phyloP scores from a whole-genome alignment of 2,329 filamentous ascomycete species.

The Bipolaris sorokiniana region DNA sequence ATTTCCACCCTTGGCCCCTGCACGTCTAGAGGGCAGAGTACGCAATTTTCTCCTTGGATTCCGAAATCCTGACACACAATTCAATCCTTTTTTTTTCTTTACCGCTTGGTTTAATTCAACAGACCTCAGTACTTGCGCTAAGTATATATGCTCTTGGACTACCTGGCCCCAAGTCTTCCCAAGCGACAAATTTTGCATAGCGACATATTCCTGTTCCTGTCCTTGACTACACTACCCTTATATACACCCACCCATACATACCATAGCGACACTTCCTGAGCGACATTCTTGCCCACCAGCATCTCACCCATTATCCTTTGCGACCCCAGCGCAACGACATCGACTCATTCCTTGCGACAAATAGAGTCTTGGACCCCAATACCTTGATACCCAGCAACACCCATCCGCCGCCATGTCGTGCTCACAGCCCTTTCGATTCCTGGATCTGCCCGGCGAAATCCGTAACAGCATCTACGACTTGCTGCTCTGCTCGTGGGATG shows the following conservation, averaged over 20 bases:
- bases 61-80: slow-evolving; percentile 29
- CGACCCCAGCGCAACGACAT: slow-evolving; percentile 11
- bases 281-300: slow-evolving; percentile 19
- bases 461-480: slow-evolving; percentile 36
- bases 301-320: slow-evolving; percentile 4
- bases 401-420: slow-evolving; percentile 22
- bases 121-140: slow-evolving; percentile 18
- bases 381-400: not conserved
- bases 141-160: slow-evolving; percentile 28
- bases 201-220: slow-evolving; percentile 14
- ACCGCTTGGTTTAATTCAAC: slow-evolving; percentile 21
- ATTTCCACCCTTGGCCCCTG: slow-evolving; percentile 12
- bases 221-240: slow-evolving; percentile 11
- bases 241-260: slow-evolving; percentile 10
- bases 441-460: slow-evolving; percentile 36
- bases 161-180: slow-evolving; percentile 14
- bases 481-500: slow-evolving; percentile 35
- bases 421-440: slow-evolving; percentile 29
- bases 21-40: slow-evolving; percentile 20
- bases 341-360: slow-evolving; percentile 13
- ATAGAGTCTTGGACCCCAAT: not conserved
- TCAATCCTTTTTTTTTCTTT: slow-evolving; percentile 9
- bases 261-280: slow-evolving; percentile 26
- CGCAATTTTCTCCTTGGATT: slow-evolving; percentile 23
- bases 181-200: slow-evolving; percentile 27